Base-by-base conservation (phyloP, 352 stramenopile species). In the Pythium folliculosum region DNA sequence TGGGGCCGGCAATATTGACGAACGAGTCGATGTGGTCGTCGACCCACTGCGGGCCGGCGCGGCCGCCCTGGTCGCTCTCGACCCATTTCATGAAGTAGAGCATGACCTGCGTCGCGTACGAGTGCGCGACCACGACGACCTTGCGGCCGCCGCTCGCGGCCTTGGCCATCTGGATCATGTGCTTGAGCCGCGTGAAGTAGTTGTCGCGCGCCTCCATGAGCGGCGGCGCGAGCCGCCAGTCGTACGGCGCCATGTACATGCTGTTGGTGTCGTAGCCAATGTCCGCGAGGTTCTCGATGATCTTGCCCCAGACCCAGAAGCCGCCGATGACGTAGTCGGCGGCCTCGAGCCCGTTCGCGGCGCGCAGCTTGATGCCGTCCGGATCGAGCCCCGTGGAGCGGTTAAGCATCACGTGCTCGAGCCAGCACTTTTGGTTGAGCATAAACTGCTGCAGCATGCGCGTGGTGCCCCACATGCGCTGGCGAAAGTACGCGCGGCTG, bases 71-170 rank as follows among this genome's bases (percentile, higher is more conserved):
- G 9, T 89, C 60, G 50, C 80, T 90, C 49, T 97, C 91, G 50
- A 98, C 95, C 96, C 96, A 99, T 55, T 97, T 86, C 59, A 98
- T 89, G 67, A 99, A 99, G 77, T 97, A 97, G 52, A 97, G 87
- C n/a, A 95, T 79, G 12, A 98, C 80, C 44, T 97, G 91, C 10
- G 80, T 86, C 10, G 92, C 95, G 77, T 98, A 97, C 52, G 89
- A 98, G 75, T 99, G 96, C 10, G 89, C 89, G 19, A 98, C 74
- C 13, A 99, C 58, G 49, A 98, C 89, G 27, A 97, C 94, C 65
- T 98, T 98, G 52, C 73, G 73, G 35, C 88, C 86, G 23, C 69
- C 78, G 17, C 81, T 86, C 13, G 81, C 77, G 45, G 79, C 76
- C 35, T 88, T 78, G 21, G 95, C 84, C 63, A 92, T 94, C 79